A percentile compares a stretch with the other conserved stretches of the same genome.
phyloP scores from a whole-genome alignment of 495 filamentous ascomycete genomes.

The Hypoxylon intermedium region DNA sequence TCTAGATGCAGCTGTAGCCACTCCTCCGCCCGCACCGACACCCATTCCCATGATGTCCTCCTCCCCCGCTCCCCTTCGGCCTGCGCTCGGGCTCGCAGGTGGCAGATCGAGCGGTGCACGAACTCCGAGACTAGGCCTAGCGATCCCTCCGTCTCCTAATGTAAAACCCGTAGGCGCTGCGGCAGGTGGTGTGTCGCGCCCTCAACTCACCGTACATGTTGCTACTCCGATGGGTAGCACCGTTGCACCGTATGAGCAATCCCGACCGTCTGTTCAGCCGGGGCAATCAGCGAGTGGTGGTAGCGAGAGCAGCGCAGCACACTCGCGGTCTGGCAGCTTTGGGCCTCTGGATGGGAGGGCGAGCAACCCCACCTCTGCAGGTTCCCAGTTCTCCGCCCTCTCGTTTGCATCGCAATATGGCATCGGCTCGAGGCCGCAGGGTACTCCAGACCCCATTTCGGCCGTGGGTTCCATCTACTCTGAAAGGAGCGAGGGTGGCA shows the following conservation, averaged over 20 bases:
- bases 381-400: conserved; percentile 76
- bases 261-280: conserved; percentile 51
- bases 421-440: conserved; percentile 61
- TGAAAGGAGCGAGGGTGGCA: conserved; percentile 67
- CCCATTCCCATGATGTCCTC: conserved; percentile 74
- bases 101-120: conserved; percentile 68
- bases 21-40: conserved; percentile 40
- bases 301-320: conserved; percentile 68
- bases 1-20: conserved; percentile 34
- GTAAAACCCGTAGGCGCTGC: conserved; percentile 68
- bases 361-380: conserved; percentile 81
- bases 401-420: conserved; percentile 76
- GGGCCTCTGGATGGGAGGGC: conserved; percentile 74
- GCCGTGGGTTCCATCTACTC: conserved; percentile 86
- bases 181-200: conserved; percentile 41
- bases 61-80: conserved; percentile 76
- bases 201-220: conserved; percentile 72
- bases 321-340: conserved; percentile 77
- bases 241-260: conserved; percentile 67
- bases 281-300: conserved; percentile 71
- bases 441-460: conserved; percentile 84
- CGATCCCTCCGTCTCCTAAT: conserved; percentile 85
- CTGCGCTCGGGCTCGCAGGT: conserved; percentile 76
- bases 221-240: conserved; percentile 85
- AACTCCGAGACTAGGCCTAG: conserved; percentile 81